These are phyloP conservation scores for Davidsoniella eucalypti DNA, from an alignment of 2,329 filamentous ascomycete species.

Conservation along the genomic window DNA sequence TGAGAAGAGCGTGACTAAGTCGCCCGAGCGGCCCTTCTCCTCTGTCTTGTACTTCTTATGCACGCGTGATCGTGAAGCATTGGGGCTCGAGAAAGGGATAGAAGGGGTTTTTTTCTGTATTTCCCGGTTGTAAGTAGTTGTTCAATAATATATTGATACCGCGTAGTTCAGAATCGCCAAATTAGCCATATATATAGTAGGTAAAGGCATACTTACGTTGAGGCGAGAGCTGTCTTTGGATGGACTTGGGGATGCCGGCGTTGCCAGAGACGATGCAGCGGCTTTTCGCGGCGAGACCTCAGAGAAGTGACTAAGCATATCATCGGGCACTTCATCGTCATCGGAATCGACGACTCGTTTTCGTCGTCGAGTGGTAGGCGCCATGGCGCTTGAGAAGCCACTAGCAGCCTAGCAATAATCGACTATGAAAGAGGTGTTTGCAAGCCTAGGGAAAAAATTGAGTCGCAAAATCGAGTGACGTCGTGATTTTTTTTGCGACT, in stretches of 20 bases:
- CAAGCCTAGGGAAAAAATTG: no score
- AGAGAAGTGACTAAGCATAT: slow-evolving; percentile 37
- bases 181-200: background rate
- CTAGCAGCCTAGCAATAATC: no score
- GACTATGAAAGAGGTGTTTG: no score
- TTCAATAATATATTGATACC: background rate
- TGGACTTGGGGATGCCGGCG: slow-evolving; percentile 27
- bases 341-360: slow-evolving; percentile 35
- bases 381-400: slow-evolving; percentile 25
- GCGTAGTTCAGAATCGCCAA: background rate
- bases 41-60: slow-evolving; percentile 28
- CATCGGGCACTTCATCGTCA: slow-evolving; percentile 28
- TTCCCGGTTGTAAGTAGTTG: background rate
- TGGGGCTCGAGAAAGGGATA: slow-evolving; percentile 29
- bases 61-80: slow-evolving; percentile 23
- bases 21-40: slow-evolving; percentile 36
- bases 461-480: no score
- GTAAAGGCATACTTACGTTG: slow-evolving; percentile 12
- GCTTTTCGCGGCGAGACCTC: slow-evolving; percentile 30
- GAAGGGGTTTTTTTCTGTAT: slow-evolving; percentile 10
- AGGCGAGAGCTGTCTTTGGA: slow-evolving; percentile 19
- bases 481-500: no score
- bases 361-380: slow-evolving; percentile 41
- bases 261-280: slow-evolving; percentile 16
- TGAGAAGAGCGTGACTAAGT: slow-evolving; percentile 44